Conservation (phyloP, 495 filamentous ascomycete genomes). For the Aspergillus wentii region DNA sequence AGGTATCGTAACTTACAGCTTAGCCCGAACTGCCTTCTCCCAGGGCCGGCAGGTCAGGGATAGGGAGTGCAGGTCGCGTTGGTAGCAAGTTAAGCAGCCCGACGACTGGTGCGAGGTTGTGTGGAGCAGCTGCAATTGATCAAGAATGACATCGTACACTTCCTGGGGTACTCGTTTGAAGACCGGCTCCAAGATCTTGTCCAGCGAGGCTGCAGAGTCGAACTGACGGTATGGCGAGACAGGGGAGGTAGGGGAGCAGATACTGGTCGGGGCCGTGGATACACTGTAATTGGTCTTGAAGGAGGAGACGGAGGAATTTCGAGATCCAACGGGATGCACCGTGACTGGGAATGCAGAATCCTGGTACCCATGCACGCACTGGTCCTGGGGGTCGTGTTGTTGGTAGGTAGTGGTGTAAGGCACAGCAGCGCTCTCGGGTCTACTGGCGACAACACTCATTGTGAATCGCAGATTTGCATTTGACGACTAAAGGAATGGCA, state of each 20-base stretch:
- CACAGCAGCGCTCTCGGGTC: slow-evolving; percentile 32
- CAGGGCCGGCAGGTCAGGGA: slow-evolving; percentile 63
- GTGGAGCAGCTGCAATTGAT: slow-evolving; percentile 47
- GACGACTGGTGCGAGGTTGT: slow-evolving; percentile 30
- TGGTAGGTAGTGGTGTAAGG: slow-evolving; percentile 23
- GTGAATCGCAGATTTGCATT: slow-evolving; percentile 10
- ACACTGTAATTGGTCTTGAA: slow-evolving; percentile 36
- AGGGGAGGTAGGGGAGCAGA: slow-evolving; percentile 33
- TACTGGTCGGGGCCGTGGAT: slow-evolving; percentile 37
- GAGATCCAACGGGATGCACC: slow-evolving; percentile 27
- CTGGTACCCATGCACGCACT: slow-evolving; percentile 15
- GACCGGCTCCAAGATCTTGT: slow-evolving; percentile 29
- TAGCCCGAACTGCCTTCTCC: slow-evolving; percentile 58
- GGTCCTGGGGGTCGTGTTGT: too few species aligned
- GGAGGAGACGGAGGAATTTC: slow-evolving; percentile 37
- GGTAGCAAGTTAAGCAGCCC: slow-evolving; percentile 70
- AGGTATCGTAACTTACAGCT: slow-evolving; percentile 49
- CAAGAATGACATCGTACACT: slow-evolving; percentile 53
- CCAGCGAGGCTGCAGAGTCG: slow-evolving; percentile 32
- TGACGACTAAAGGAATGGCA: slow-evolving; percentile 6
- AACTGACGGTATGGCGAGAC: slow-evolving; percentile 30
- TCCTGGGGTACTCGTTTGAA: slow-evolving; percentile 51
- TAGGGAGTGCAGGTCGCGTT: slow-evolving; percentile 67
- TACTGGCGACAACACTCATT: slow-evolving; percentile 43
- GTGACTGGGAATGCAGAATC: slow-evolving; percentile 23